Percentiles rank a stretch among this genome's conserved stretches.
These are phyloP conservation scores for Cyclocybe aegerita DNA, from an alignment of 768 basidiomycete species.

Conservation along the genomic window DNA sequence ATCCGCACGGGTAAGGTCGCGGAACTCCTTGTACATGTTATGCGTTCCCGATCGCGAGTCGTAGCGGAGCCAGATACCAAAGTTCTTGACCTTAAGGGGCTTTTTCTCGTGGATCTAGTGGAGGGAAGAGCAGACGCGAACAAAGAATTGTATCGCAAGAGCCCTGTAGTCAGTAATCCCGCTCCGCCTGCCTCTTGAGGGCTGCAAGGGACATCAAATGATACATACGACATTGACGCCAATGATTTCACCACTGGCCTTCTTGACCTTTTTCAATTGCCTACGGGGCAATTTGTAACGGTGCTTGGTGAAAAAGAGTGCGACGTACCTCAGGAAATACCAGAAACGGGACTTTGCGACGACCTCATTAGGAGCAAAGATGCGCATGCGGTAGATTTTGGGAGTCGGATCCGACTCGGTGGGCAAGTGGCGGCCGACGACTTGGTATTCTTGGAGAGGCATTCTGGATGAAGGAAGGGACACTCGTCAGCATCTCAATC, in stretches of 20 bases:
- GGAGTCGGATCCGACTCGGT: slow-evolving; percentile 91
- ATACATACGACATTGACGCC: slow-evolving; percentile 95
- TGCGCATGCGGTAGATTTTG: slow-evolving; percentile 99
- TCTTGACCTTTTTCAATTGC: slow-evolving; percentile 99
- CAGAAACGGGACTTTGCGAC: slow-evolving; percentile 99
- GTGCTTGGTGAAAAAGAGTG: neutral
- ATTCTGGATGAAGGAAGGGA: slow-evolving; percentile 42
- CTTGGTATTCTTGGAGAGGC: slow-evolving; percentile 90
- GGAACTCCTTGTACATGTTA: slow-evolving; percentile 99
- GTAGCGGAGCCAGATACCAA: slow-evolving; percentile 99
- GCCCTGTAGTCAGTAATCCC: slow-evolving; percentile 52
- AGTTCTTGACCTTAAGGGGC: slow-evolving; percentile 99
- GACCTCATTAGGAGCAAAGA: slow-evolving; percentile 97
- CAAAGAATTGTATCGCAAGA: slow-evolving; percentile 22
- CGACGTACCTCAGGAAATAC: slow-evolving; percentile 90
- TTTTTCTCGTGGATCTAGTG: slow-evolving; percentile 95
- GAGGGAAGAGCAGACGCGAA: slow-evolving; percentile 24
- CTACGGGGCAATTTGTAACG: slow-evolving; percentile 33
- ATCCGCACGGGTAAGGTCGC: slow-evolving; percentile 90
- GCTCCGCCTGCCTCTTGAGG: slow-evolving; percentile 86
- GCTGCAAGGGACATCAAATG: slow-evolving; percentile 65
- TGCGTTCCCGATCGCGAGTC: slow-evolving; percentile 99
- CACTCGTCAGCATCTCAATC: slow-evolving; percentile 7
- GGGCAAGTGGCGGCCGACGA: slow-evolving; percentile 96
- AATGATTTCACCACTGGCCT: slow-evolving; percentile 98